Percentiles rank a stretch among this genome's conserved stretches.
phyloP scores from a whole-genome alignment of 345 rosid genomes.

The Eucalyptus decipiens region DNA sequence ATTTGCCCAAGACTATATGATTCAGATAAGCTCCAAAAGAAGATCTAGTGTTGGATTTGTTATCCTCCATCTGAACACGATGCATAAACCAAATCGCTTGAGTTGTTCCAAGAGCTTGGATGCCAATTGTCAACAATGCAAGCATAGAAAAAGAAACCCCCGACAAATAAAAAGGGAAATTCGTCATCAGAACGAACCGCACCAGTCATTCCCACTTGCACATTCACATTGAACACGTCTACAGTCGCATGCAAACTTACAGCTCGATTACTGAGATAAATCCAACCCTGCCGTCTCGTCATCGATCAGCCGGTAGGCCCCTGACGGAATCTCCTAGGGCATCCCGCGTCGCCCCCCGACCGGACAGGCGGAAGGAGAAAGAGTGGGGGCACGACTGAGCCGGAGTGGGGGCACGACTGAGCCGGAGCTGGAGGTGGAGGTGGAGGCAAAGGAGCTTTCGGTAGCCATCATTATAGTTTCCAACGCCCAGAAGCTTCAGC shows the following conservation, averaged over 20 bases:
- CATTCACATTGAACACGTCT: not conserved
- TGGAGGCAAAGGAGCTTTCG: not conserved
- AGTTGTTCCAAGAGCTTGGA: not conserved
- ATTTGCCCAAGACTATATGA: not conserved
- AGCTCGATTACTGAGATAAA: not conserved
- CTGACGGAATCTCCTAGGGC: constrained; percentile 14
- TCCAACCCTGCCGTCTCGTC: constrained; percentile 15
- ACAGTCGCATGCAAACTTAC: not conserved
- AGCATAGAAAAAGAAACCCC: not conserved
- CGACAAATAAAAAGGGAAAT: not conserved
- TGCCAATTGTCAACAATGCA: not conserved
- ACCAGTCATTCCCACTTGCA: not conserved
- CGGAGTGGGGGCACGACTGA: no score
- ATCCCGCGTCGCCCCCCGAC: not conserved
- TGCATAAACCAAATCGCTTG: not conserved
- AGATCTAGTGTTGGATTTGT: not conserved
- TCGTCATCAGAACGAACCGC: not conserved
- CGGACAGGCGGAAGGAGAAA: not conserved
- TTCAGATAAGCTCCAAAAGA: not conserved
- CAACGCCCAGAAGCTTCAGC: no score
- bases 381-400: not conserved
- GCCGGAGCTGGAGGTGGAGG: not conserved
- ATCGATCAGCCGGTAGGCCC: constrained; percentile 18
- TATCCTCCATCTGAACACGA: not conserved
- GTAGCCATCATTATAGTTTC: not conserved